These are phyloP conservation scores for Pyrenula massariospora DNA, from an alignment of 495 filamentous ascomycete genomes.

Conservation along the genomic window DNA sequence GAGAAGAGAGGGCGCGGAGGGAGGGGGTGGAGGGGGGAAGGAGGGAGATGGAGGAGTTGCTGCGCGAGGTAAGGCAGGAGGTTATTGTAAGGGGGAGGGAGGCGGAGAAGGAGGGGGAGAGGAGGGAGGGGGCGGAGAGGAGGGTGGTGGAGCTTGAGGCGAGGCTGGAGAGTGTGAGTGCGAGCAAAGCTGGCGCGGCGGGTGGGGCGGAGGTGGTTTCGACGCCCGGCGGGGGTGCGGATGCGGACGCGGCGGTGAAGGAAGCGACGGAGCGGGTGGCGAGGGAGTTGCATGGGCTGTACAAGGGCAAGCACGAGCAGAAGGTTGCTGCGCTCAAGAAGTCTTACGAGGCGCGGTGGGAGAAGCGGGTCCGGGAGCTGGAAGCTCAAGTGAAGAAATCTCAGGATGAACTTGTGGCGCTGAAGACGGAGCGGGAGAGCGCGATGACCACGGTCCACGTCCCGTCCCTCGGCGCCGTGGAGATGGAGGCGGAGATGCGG, in stretches of 20 bases:
- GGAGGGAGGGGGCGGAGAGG: constrained; percentile 64
- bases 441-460: constrained; percentile 50
- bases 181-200: neutral
- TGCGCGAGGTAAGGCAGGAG: constrained; percentile 69
- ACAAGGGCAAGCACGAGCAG: constrained; percentile 91
- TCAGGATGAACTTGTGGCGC: constrained; percentile 59
- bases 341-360: constrained; percentile 80
- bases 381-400: constrained; percentile 58
- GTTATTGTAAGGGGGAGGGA: constrained; percentile 65
- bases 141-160: constrained; percentile 54
- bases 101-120: constrained; percentile 57
- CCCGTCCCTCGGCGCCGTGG: constrained; percentile 23
- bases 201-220: constrained; percentile 5
- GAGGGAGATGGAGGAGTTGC: constrained; percentile 69
- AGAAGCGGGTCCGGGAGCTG: constrained; percentile 69
- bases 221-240: constrained; percentile 27
- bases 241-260: constrained; percentile 51
- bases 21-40: constrained; percentile 67
- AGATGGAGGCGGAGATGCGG: constrained; percentile 34
- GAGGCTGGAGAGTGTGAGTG: constrained; percentile 48
- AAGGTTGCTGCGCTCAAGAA: constrained; percentile 93
- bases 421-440: constrained; percentile 50
- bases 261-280: constrained; percentile 87
- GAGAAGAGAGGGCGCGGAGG: constrained; percentile 56
- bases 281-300: constrained; percentile 79